phyloP scores from a whole-genome alignment of 176 grass and related monocot genomes.

The Miscanthus lutarioriparius region DNA sequence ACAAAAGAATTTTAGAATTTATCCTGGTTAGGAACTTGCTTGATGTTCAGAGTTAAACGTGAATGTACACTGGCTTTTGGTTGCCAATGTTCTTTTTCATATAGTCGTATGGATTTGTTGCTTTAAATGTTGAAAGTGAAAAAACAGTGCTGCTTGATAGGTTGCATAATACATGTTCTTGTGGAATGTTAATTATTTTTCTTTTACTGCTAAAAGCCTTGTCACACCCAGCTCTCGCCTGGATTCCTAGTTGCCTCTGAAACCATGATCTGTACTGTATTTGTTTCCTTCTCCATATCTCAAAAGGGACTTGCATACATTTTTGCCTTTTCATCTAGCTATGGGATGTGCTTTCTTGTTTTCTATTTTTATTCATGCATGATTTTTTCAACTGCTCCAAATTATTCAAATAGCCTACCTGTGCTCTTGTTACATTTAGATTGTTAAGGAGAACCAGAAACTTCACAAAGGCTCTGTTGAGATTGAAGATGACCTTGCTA shows the following conservation, averaged over 20 bases:
- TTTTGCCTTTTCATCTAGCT: constrained; percentile 11
- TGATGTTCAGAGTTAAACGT: too few species aligned
- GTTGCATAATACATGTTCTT: too few species aligned
- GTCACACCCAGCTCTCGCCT: neutral
- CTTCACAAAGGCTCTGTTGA: constrained; percentile 85
- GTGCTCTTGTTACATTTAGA: constrained; percentile 49
- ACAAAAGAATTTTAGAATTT: too few species aligned
- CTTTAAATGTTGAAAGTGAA: too few species aligned
- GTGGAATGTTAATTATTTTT: too few species aligned
- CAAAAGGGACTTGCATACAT: neutral
- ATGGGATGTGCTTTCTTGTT: constrained; percentile 10
- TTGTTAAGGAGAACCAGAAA: constrained; percentile 99
- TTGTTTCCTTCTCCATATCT: neutral
- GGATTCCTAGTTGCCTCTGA: neutral
- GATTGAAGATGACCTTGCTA: constrained; percentile 86
- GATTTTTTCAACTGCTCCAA: neutral
- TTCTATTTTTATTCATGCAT: neutral
- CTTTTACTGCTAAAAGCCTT: too few species aligned
- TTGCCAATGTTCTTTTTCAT: too few species aligned
- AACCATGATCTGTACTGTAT: neutral
- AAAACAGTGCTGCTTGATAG: too few species aligned
- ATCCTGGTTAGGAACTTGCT: too few species aligned
- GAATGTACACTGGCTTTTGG: too few species aligned
- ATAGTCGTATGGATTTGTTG: too few species aligned
- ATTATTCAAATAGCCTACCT: constrained; percentile 28